A percentile compares a stretch with the other conserved stretches of the same genome.
These are phyloP conservation scores for Rhododendron vialii DNA, from an alignment of 148 eudicot species.

Conservation along the genomic window DNA sequence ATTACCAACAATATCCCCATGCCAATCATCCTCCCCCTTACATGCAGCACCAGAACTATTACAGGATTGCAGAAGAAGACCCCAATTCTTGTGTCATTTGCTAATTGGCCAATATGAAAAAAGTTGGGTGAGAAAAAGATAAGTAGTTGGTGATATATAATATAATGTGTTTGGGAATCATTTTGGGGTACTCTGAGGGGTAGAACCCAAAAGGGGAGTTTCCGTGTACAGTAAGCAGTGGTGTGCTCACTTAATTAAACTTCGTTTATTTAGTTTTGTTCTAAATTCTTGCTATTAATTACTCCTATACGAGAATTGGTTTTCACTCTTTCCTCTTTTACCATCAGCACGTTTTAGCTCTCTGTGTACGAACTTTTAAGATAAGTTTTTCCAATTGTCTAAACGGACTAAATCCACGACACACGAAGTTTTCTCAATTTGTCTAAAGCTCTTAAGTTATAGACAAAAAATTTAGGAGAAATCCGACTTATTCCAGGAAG, in stretches of 20 bases:
- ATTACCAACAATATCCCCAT: neutral
- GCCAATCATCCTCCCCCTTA: neutral
- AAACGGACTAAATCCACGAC: too few species aligned
- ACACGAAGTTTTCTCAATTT: too few species aligned
- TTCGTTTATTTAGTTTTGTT: neutral
- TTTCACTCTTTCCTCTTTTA: neutral
- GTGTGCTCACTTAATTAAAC: neutral
- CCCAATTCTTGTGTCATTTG: constrained; percentile 58
- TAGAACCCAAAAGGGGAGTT: neutral
- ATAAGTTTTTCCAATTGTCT: too few species aligned
- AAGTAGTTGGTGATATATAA: neutral
- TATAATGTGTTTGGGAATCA: neutral
- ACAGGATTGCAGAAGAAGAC: constrained; percentile 40
- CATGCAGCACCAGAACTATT: neutral
- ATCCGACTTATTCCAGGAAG: too few species aligned
- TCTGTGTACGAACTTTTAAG: neutral
- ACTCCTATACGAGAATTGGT: neutral
- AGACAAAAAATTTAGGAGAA: too few species aligned
- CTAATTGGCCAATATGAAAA: neutral
- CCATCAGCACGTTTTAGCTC: neutral
- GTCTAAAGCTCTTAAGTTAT: too few species aligned
- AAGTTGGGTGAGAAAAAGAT: too few species aligned
- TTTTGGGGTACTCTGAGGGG: neutral
- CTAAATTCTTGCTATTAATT: neutral
- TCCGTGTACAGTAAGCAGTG: neutral